Conservation (phyloP, 306 rosid species). For the Notholithocarpus densiflorus region DNA sequence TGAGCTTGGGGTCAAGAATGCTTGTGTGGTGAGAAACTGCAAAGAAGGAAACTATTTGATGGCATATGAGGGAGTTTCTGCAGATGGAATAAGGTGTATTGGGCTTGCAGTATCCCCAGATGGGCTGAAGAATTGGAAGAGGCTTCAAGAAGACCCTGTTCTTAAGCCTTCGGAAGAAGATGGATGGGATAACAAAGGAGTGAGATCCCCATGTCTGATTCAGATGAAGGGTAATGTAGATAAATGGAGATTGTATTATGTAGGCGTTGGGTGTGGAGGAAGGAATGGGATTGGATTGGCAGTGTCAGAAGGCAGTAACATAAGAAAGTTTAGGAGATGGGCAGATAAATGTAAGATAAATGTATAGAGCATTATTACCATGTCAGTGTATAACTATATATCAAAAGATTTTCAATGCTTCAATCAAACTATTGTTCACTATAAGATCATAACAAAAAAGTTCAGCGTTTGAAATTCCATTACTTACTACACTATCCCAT, state of each 20-base stretch:
- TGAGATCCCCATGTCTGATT: conserved; percentile 28
- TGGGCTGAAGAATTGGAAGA: conserved; percentile 17
- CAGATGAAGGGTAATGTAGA: conserved; percentile 8
- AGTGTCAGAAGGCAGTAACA: conserved; percentile 14
- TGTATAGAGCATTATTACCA: conserved; percentile 2
- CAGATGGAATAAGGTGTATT: conserved; percentile 4
- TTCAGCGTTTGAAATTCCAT: neutral
- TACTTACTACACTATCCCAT: neutral
- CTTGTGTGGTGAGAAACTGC: conserved; percentile 16
- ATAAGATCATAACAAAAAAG: neutral
- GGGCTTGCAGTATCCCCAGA: conserved; percentile 19
- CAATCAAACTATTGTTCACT: neutral
- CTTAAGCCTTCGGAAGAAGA: neutral
- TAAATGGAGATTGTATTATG: conserved; percentile 24
- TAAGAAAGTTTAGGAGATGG: conserved; percentile 23
- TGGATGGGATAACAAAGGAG: conserved; percentile 27
- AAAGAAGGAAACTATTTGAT: conserved; percentile 17
- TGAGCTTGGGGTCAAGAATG: conserved; percentile 21
- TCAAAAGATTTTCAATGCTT: neutral
- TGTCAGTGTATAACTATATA: neutral
- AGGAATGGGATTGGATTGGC: conserved; percentile 35
- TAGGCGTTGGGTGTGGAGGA: conserved; percentile 15
- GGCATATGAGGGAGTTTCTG: conserved; percentile 22
- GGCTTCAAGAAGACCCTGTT: neutral
- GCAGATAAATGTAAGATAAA: neutral